Conservation (phyloP, 2,329 filamentous ascomycete genomes). For the Phialophora verrucosa region DNA sequence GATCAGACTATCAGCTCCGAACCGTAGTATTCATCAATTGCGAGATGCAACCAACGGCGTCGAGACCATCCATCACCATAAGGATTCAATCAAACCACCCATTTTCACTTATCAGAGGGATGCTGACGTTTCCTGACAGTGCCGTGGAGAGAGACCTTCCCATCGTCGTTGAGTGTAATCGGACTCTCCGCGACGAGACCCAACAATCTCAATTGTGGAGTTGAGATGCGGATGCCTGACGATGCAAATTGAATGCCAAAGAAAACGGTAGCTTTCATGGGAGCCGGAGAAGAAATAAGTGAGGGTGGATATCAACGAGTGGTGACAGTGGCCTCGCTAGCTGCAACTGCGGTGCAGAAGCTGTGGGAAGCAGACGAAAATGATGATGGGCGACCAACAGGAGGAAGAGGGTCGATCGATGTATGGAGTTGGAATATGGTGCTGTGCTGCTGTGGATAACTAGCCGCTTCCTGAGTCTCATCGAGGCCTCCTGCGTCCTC, state of each 20-base stretch:
- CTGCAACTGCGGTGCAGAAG: neutral
- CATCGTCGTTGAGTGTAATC: too few relatives aligned
- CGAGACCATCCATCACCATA: too few relatives aligned
- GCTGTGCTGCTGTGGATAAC: neutral
- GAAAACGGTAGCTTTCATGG: neutral
- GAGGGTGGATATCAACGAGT: neutral
- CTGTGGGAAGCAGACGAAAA: neutral
- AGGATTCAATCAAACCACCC: too few relatives aligned
- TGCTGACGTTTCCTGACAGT: too few relatives aligned
- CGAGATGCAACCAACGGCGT: too few relatives aligned
- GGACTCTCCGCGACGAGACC: too few relatives aligned
- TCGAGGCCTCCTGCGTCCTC: neutral
- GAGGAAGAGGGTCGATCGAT: neutral
- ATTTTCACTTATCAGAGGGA: too few relatives aligned
- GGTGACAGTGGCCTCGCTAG: neutral
- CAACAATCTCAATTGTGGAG: too few relatives aligned
- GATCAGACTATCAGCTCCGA: too few relatives aligned
- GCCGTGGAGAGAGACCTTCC: too few relatives aligned
- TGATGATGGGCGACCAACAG: neutral
- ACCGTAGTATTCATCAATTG: too few relatives aligned
- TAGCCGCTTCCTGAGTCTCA: neutral
- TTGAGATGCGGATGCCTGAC: neutral
- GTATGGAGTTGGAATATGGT: neutral
- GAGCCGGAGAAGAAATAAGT: neutral
- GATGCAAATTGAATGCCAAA: neutral